These are phyloP conservation scores for Nannizziopsis arthrosporioides DNA, from an alignment of 2,329 filamentous ascomycete genomes.

Conservation along the genomic window DNA sequence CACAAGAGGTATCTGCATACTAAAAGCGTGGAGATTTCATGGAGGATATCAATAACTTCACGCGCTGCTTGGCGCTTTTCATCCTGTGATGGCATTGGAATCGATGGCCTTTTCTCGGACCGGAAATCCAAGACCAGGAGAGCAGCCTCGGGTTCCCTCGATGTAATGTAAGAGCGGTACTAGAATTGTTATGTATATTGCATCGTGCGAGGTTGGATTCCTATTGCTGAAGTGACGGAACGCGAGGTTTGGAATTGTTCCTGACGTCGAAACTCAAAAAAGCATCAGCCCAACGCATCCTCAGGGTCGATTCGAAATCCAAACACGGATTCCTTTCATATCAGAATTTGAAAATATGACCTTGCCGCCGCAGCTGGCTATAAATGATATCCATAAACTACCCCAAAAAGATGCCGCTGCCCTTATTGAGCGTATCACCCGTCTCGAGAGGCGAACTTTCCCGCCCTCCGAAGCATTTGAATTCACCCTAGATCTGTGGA, in stretches of 20 bases:
- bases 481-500: slow-evolving; percentile 36
- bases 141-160: no score
- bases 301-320: no score
- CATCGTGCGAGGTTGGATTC: no score
- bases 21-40: slow-evolving; percentile 39
- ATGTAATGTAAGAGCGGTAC: no score
- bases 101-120: background rate
- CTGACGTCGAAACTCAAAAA: no score
- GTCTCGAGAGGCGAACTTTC: slow-evolving; percentile 41
- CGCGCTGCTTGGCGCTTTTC: slow-evolving; percentile 40
- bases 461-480: slow-evolving; percentile 41
- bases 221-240: no score
- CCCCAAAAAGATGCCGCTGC: slow-evolving; percentile 25
- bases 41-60: slow-evolving; percentile 41
- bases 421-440: slow-evolving; percentile 27
- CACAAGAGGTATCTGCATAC: slow-evolving; percentile 22
- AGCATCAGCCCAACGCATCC: no score
- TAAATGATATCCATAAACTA: slow-evolving; percentile 31
- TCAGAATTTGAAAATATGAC: background rate
- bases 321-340: no score
- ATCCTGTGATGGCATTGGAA: slow-evolving; percentile 33
- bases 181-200: no score
- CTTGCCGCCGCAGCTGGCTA: slow-evolving; percentile 13
- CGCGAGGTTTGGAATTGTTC: no score
- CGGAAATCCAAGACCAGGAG: background rate